Percentiles rank a stretch among this genome's conserved stretches.
phyloP scores from a whole-genome alignment of 768 basidiomycete genomes.

The Russula brevipes region DNA sequence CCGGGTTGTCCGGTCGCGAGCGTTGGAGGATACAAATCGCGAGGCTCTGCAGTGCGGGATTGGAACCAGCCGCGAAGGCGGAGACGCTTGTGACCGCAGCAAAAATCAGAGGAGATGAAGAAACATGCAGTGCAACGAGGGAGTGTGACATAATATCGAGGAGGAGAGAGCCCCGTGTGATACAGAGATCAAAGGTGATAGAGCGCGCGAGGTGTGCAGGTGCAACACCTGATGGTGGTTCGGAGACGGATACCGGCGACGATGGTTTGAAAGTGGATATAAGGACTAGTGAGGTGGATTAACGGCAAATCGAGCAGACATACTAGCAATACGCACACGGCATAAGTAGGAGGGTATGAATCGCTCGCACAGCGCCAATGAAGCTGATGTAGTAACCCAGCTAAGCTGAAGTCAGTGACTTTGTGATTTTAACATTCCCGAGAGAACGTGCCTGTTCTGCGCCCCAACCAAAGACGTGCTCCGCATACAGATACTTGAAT shows the following conservation, averaged over 20 bases:
- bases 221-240: constrained; percentile 36
- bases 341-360: constrained; percentile 60
- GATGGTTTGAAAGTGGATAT: constrained; percentile 55
- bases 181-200: constrained; percentile 61
- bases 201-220: constrained; percentile 52
- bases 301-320: constrained; percentile 13
- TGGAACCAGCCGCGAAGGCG: constrained; percentile 62
- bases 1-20: constrained; percentile 33
- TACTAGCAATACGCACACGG: constrained; percentile 46
- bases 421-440: background rate
- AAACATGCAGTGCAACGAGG: constrained; percentile 51
- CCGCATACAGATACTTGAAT: constrained; percentile 74
- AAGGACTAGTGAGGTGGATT: constrained; percentile 48
- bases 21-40: constrained; percentile 58
- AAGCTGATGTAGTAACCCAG: constrained; percentile 73
- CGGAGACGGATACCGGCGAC: constrained; percentile 14
- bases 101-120: constrained; percentile 44
- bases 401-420: constrained; percentile 31
- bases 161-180: constrained; percentile 59
- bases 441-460: constrained; percentile 44
- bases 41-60: constrained; percentile 66
- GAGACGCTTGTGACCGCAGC: constrained; percentile 56
- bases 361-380: constrained; percentile 57
- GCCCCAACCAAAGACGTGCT: constrained; percentile 65
- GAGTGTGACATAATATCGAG: constrained; percentile 62